These are phyloP conservation scores for Aphanocladium album DNA, from an alignment of 2,329 filamentous ascomycete genomes.

Conservation along the genomic window DNA sequence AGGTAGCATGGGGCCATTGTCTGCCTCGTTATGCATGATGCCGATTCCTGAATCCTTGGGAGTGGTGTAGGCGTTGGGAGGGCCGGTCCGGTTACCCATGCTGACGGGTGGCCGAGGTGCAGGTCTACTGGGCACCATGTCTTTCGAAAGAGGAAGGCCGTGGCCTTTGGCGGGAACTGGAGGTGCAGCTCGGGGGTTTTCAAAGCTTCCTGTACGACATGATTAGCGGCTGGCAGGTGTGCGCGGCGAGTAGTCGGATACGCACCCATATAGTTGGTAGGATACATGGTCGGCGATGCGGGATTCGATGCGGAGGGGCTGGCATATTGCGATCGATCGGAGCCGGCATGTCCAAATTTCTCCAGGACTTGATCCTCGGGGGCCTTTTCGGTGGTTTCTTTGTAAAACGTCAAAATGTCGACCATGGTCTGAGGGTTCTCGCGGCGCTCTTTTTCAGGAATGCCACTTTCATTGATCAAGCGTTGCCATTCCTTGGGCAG, in stretches of 20 bases:
- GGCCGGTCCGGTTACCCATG: slow-evolving; percentile 52
- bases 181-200: slow-evolving; percentile 90
- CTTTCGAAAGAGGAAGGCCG: slow-evolving; percentile 41
- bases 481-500: slow-evolving; percentile 97
- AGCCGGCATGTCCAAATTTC: slow-evolving; percentile 86
- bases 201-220: slow-evolving; percentile 67
- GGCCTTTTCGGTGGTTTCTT: slow-evolving; percentile 78
- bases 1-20: slow-evolving; percentile 54
- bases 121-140: slow-evolving; percentile 70
- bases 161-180: slow-evolving; percentile 65
- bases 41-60: slow-evolving; percentile 61
- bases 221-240: background rate
- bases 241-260: no score
- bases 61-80: slow-evolving; percentile 40
- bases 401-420: slow-evolving; percentile 95
- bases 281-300: slow-evolving; percentile 50
- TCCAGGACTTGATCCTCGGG: slow-evolving; percentile 87
- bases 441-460: slow-evolving; percentile 91
- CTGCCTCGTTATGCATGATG: slow-evolving; percentile 55
- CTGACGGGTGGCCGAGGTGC: slow-evolving; percentile 80
- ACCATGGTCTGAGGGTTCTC: slow-evolving; percentile 94
- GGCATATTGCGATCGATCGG: slow-evolving; percentile 45
- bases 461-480: slow-evolving; percentile 89
- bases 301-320: slow-evolving; percentile 38
- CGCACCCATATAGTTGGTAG: slow-evolving; percentile 52